Conservation (phyloP, 352 stramenopile species). For the Phytophthora rubi region DNA sequence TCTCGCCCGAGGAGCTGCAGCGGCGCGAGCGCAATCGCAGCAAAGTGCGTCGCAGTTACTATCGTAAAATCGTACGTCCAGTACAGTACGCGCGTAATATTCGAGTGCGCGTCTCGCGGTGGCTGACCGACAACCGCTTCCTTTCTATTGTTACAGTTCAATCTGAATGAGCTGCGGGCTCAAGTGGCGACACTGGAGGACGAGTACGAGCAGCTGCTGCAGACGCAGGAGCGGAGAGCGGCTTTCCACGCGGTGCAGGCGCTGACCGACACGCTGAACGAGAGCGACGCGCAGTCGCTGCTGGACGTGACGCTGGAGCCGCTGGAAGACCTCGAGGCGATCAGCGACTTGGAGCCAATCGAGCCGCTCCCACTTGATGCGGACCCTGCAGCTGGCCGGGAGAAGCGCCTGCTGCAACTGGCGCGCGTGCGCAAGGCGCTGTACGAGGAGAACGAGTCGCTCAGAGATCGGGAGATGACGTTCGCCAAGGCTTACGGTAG, state of each 20-base stretch:
- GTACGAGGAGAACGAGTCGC: constrained; percentile 55
- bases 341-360: constrained; percentile 25
- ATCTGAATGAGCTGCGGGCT: constrained; percentile 50
- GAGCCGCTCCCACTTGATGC: constrained; percentile 24
- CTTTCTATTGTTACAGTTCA: constrained; percentile 34
- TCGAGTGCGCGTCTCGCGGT: constrained; percentile 2
- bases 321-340: constrained; percentile 30
- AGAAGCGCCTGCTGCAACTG: constrained; percentile 40
- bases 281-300: constrained; percentile 28
- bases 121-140: background rate
- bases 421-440: constrained; percentile 42
- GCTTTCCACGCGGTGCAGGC: constrained; percentile 16
- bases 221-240: constrained; percentile 32
- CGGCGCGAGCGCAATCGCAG: constrained; percentile 55
- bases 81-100: too few species aligned
- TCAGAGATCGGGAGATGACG: constrained; percentile 41
- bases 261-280: constrained; percentile 19
- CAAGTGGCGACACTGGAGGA: constrained; percentile 53
- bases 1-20: constrained; percentile 49
- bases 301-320: constrained; percentile 33
- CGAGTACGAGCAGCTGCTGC: constrained; percentile 51
- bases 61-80: constrained; percentile 53
- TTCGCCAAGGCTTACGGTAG: constrained; percentile 55
- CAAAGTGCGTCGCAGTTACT: constrained; percentile 62
- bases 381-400: constrained; percentile 20